A percentile compares a stretch with the other conserved stretches of the same genome.
Conservation (phyloP, 2,329 filamentous ascomycete genomes). For the Ceratocystis cacaofunesta region DNA sequence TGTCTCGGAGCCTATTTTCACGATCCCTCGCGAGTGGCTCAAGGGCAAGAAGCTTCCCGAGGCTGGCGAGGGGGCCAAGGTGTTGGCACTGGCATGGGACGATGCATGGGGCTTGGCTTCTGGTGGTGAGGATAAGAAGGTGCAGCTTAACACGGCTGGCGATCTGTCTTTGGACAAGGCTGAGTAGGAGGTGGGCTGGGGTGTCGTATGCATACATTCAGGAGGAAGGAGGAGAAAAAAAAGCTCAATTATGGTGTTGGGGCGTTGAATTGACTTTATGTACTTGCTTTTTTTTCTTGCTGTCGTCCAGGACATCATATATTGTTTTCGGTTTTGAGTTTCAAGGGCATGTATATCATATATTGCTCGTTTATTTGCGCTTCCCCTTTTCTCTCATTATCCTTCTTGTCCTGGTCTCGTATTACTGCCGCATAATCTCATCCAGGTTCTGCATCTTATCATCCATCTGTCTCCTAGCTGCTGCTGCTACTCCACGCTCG, state of each 20-base stretch:
- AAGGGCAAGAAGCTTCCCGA: constrained; percentile 48
- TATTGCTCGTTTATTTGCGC: constrained; percentile 6
- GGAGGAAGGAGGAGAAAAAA: constrained; percentile 1
- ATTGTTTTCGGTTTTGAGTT: constrained; percentile 6
- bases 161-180: constrained; percentile 12
- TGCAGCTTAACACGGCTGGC: constrained; percentile 60
- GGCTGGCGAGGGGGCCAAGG: constrained; percentile 74
- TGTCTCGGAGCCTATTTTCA: constrained; percentile 59
- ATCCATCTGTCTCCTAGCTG: constrained; percentile 53
- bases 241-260: constrained; percentile 8
- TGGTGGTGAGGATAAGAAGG: constrained; percentile 80
- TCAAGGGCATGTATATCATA: constrained; percentile 11
- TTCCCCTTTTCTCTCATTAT: background rate
- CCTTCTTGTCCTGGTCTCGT: constrained; percentile 14
- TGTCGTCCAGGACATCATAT: constrained; percentile 6
- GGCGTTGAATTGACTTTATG: constrained; percentile 11
- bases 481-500: constrained; percentile 50
- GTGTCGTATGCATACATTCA: background rate
- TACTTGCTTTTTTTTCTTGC: background rate
- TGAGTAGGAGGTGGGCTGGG: background rate
- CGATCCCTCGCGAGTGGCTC: constrained; percentile 59
- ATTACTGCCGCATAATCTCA: constrained; percentile 54
- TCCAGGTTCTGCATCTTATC: constrained; percentile 55
- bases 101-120: constrained; percentile 75
- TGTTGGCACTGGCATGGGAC: constrained; percentile 82